Evolutionary conservation across 2,329 filamentous ascomycete genomes (phyloP), one percentile per base, ranked within the genome.

Genomic region (Lasiodiplodia sp.): DNA sequence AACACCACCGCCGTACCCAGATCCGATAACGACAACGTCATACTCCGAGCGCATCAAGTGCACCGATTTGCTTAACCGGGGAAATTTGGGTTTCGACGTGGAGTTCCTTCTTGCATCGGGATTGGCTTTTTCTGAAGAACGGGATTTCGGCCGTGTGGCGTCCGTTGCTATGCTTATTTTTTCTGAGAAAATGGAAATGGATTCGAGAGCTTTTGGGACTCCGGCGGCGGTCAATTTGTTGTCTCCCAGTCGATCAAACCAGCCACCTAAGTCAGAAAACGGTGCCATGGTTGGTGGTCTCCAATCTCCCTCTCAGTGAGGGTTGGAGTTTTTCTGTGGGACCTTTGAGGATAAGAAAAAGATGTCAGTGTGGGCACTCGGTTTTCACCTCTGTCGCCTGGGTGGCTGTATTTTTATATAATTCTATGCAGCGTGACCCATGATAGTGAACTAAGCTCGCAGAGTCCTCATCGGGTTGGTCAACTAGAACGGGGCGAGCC

Each of bases 21-120:
- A 91, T 1, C 90, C 89, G 68, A 92, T 87, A 37, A 92, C 87
- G 12, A 92, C 84, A 49, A 86, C 86, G 77, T 92, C 89, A 72
- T 92, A 92, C 7, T 80, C 79, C 67, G 81, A 79, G 31, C 85
- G 82, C 75, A 91, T 84, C 31, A 88, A 78, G 73, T 89, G 85
- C 14, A 89, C 83, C 0, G 86, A 84, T 69, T 83, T 85, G 49
- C 71, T 69, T 2, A 73, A 51, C 10, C 58, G 25, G 6, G 69
- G 69, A 7, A 40, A 49, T 16, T 28, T 23, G 38, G 38, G 6
- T 31, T 44, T 47, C 5, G 49, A 25, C 49, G 21, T 8, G 21
- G 21, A 28, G 10, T 4, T 25, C 10, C 14, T 52, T 3, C 6
- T 12, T 28, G 28, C 25, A n/a, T 55, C 25, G n/a, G 51, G 38